Evolutionary conservation across 1,284 basidiomycete genomes (phyloP).

Genomic region (Amylostereum areolatum): DNA sequence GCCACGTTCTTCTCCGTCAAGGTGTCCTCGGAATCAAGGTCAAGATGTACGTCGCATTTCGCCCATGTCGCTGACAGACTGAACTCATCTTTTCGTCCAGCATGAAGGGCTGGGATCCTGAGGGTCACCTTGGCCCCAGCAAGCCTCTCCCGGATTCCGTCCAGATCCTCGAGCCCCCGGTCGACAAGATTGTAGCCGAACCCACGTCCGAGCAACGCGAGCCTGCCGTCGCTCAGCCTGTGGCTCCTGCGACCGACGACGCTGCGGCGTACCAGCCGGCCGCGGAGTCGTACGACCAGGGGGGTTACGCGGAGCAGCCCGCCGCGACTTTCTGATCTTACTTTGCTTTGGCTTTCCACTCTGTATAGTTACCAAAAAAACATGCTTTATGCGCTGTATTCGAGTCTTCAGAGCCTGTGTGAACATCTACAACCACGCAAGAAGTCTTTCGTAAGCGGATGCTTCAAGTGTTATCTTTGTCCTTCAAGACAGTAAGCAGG

Average conservation of each 20-base stretch:
- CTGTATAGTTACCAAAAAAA: not conserved
- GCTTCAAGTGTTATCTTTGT: too few relatives aligned
- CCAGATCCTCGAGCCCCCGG: constrained; percentile 79
- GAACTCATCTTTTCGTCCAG: constrained; percentile 33
- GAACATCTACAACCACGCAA: too few relatives aligned
- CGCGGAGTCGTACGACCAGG: constrained; percentile 29
- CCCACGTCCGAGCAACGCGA: constrained; percentile 78
- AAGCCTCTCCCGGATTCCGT: constrained; percentile 97
- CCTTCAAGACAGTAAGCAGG: too few relatives aligned
- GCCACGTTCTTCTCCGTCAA: constrained; percentile 97
- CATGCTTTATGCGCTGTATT: too few relatives aligned
- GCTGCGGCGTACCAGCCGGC: constrained; percentile 37
- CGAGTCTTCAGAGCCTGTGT: too few relatives aligned
- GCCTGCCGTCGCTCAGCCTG: constrained; percentile 46
- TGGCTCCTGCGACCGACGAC: constrained; percentile 40
- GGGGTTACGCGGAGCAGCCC: constrained; percentile 23
- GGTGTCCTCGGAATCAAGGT: constrained; percentile 99
- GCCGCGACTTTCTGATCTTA: constrained; percentile 23
- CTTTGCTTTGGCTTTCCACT: constrained; percentile 7
- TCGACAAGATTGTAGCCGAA: constrained; percentile 76
- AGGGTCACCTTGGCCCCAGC: constrained; percentile 82
- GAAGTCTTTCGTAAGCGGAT: too few relatives aligned
- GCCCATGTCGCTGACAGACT: not conserved
- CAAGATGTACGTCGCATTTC: constrained; percentile 75
- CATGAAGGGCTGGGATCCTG: constrained; percentile 96